Conservation (phyloP, 805 yeast genomes). For the Spathaspora passalidarum region DNA sequence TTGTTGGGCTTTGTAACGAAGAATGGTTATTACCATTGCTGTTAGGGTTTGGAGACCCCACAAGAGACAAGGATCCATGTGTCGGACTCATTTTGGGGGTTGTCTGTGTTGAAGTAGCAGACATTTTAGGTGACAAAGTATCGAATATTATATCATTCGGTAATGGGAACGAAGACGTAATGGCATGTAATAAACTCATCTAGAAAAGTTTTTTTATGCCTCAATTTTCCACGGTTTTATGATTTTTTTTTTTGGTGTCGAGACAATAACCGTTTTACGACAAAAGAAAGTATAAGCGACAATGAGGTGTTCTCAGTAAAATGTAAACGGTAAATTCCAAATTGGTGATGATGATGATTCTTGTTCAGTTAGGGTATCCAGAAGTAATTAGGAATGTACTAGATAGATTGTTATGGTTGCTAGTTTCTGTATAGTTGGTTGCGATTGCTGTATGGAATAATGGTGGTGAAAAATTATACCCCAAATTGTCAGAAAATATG, state of each 20-base stretch:
- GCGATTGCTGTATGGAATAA: too few species aligned
- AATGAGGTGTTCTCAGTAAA: not conserved
- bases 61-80: not conserved
- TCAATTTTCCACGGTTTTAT: not conserved
- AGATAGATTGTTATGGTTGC: not conserved
- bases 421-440: too few species aligned
- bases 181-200: constrained; percentile 5
- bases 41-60: not conserved
- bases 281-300: constrained; percentile 1
- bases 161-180: constrained; percentile 3
- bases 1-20: not conserved
- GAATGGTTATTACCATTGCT: not conserved
- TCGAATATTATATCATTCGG: constrained; percentile 7
- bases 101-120: constrained; percentile 7
- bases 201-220: not conserved
- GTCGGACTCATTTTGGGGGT: constrained; percentile 7
- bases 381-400: not conserved
- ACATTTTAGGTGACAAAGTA: constrained; percentile 6
- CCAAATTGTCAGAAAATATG: not conserved
- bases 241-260: not conserved
- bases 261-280: not conserved
- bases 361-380: not conserved
- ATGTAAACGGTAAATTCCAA: not conserved
- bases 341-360: not conserved
- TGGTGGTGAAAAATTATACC: not conserved